phyloP scores from a whole-genome alignment of 1,284 basidiomycete genomes.

The Ustilago vetiveriae region DNA sequence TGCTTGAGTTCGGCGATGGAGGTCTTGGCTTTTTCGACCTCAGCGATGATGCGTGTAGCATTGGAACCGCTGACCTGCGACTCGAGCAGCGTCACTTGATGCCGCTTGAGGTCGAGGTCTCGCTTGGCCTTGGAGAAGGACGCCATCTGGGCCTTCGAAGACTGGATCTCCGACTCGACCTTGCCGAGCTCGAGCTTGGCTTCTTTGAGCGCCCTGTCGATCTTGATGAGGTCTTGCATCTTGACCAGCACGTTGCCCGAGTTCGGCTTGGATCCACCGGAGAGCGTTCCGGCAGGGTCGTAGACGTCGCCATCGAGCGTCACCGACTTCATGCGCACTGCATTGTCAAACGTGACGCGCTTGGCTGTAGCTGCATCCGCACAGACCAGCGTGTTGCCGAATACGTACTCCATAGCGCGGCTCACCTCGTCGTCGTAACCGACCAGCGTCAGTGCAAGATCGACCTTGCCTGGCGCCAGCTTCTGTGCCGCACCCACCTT shows the following conservation, averaged over 20 bases:
- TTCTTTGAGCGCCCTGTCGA: conserved; percentile 74
- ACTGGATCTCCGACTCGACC: conserved; percentile 74
- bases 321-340: conserved; percentile 81
- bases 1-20: conserved; percentile 76
- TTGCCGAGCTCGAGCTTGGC: conserved; percentile 70
- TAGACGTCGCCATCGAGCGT: conserved; percentile 96
- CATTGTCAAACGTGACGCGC: conserved; percentile 83
- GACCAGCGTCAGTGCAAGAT: conserved; percentile 85
- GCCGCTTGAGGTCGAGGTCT: conserved; percentile 87
- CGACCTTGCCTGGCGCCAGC: conserved; percentile 81
- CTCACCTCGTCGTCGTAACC: conserved; percentile 85
- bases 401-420: conserved; percentile 91
- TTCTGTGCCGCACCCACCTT: conserved; percentile 80
- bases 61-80: conserved; percentile 89
- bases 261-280: conserved; percentile 86
- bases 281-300: conserved; percentile 92
- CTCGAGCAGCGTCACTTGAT: conserved; percentile 83
- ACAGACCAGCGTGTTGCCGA: conserved; percentile 91
- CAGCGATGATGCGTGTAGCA: conserved; percentile 80
- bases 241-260: conserved; percentile 79
- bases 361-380: conserved; percentile 89
- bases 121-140: conserved; percentile 76
- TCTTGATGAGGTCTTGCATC: conserved; percentile 81
- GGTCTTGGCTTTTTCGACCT: conserved; percentile 80
- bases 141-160: conserved; percentile 72